phyloP scores from a whole-genome alignment of 179 eudicot species.

The Patellifolia procumbens region DNA sequence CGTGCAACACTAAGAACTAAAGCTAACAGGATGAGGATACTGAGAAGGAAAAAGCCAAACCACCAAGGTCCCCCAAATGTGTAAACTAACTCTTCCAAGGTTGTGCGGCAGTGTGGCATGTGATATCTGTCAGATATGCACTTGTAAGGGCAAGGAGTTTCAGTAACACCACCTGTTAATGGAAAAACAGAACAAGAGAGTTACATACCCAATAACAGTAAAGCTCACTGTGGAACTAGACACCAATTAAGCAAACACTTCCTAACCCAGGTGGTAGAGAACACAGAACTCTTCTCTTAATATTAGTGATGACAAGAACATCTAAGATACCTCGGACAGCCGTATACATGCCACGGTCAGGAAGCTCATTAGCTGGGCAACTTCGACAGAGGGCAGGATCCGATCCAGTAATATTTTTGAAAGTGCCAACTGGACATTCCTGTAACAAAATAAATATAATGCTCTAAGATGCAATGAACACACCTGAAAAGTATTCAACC shows the following conservation, averaged over 20 bases:
- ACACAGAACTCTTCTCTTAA: background rate
- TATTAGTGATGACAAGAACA: background rate
- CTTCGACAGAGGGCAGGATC: constrained; percentile 59
- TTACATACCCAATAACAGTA: background rate
- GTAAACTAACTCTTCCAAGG: constrained; percentile 83
- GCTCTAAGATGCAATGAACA: background rate
- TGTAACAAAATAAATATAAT: constrained; percentile 26
- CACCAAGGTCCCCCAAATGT: constrained; percentile 98
- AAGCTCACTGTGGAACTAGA: background rate
- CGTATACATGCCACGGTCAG: constrained; percentile 71
- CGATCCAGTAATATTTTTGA: constrained; percentile 86
- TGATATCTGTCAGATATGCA: constrained; percentile 94
- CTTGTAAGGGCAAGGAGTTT: constrained; percentile 87
- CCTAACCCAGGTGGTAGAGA: background rate
- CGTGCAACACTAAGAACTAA: constrained; percentile 94
- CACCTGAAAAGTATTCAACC: constrained; percentile 6
- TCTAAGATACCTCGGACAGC: constrained; percentile 68
- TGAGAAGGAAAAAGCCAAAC: constrained; percentile 69
- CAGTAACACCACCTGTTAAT: constrained; percentile 78
- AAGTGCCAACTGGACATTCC: constrained; percentile 98
- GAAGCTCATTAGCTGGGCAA: constrained; percentile 79
- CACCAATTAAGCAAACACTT: background rate
- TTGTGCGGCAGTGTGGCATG: constrained; percentile 90
- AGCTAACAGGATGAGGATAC: constrained; percentile 74
- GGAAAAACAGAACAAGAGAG: constrained; percentile 8